These are phyloP conservation scores for Adansonia digitata DNA, from an alignment of 345 rosid species.

Conservation along the genomic window DNA sequence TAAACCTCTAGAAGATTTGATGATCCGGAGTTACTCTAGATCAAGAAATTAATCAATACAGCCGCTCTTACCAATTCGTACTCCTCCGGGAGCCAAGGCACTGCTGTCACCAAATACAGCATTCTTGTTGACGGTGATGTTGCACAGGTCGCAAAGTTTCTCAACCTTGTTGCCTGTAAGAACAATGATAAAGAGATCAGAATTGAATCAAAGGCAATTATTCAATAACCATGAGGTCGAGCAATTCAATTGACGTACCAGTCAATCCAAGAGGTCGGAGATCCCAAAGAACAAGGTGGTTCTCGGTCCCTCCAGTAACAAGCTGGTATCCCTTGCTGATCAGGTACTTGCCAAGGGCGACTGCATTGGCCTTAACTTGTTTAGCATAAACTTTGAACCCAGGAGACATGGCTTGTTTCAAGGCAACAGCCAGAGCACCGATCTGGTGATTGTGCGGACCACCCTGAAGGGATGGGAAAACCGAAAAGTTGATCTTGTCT, in stretches of 20 bases:
- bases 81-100: constrained; percentile 99
- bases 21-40: not conserved
- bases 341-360: constrained; percentile 80
- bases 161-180: constrained; percentile 96
- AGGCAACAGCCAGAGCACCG: constrained; percentile 95
- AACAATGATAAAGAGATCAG: not conserved
- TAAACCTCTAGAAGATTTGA: not conserved
- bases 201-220: not conserved
- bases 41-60: not conserved
- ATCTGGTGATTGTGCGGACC: constrained; percentile 99
- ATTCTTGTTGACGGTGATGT: constrained; percentile 96
- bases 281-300: constrained; percentile 99
- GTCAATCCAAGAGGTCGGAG: constrained; percentile 98
- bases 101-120: constrained; percentile 99
- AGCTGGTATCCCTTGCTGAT: constrained; percentile 80
- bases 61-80: constrained; percentile 71
- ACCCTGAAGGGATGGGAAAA: constrained; percentile 98
- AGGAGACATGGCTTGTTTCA: constrained; percentile 81
- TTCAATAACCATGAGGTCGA: not conserved
- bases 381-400: constrained; percentile 94
- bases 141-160: constrained; percentile 91
- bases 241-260: constrained; percentile 34
- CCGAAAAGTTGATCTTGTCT: constrained; percentile 96
- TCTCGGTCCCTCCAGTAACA: constrained; percentile 96
- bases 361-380: constrained; percentile 98